Evolutionary conservation across 208 protist genomes (phyloP).

Genomic region (Crithidia fasciculata): DNA sequence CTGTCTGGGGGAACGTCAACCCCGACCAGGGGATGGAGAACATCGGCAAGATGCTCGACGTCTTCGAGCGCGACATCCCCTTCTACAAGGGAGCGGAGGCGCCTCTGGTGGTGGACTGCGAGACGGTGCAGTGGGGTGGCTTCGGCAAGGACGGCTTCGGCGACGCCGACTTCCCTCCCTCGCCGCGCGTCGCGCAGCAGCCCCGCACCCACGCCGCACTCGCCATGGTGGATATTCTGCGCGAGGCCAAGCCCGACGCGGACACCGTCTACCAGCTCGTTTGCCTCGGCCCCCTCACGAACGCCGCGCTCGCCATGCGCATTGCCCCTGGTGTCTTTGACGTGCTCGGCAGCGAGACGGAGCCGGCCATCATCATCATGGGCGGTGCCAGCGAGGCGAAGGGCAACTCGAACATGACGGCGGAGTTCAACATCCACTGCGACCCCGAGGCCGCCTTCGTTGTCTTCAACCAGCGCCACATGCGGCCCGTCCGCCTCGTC

Average conservation of each 20-base stretch:
- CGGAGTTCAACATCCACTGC: slow-evolving; percentile 89
- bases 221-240: slow-evolving; percentile 68
- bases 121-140: slow-evolving; percentile 81
- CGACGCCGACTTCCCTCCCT: slow-evolving; percentile 65
- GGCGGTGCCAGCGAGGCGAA: slow-evolving; percentile 75
- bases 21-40: slow-evolving; percentile 82
- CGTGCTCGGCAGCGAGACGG: slow-evolving; percentile 68
- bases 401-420: slow-evolving; percentile 80
- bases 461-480: slow-evolving; percentile 65
- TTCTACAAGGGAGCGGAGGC: slow-evolving; percentile 69
- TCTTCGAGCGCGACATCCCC: slow-evolving; percentile 74
- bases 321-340: slow-evolving; percentile 56
- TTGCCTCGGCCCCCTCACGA: slow-evolving; percentile 76
- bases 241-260: slow-evolving; percentile 32
- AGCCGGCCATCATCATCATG: slow-evolving; percentile 79
- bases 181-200: slow-evolving; percentile 39
- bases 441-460: slow-evolving; percentile 87
- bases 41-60: slow-evolving; percentile 77
- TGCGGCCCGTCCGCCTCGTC: slow-evolving; percentile 66
- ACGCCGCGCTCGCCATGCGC: slow-evolving; percentile 78
- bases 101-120: slow-evolving; percentile 66
- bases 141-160: slow-evolving; percentile 84
- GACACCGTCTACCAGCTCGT: slow-evolving; percentile 72
- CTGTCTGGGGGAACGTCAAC: slow-evolving; percentile 85
- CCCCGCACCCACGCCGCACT: slow-evolving; percentile 58